Evolutionary conservation across 2,329 filamentous ascomycete genomes (phyloP), one percentile per base, ranked within the genome.

Genomic region (Penicillium paneum): DNA sequence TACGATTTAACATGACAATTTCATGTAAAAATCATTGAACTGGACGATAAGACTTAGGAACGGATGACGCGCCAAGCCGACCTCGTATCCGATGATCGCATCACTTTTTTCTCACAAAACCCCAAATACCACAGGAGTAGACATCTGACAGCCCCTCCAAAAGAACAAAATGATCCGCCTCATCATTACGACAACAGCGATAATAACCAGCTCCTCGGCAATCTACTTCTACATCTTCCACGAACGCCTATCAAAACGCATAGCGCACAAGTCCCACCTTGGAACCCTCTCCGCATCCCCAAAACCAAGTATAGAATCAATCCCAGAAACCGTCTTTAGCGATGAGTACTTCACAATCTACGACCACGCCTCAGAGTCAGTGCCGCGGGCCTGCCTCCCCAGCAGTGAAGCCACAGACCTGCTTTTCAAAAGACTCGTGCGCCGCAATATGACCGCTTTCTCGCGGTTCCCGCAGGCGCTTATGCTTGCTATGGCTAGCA

Each of bases 361-460:
- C 49, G 67, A 69, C 47, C 55, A 52, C 6, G 58, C 63, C 24
- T 64, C 61, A 1, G 59, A 62, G 15, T 55, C 63, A 2, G 54
- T 69, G 1, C 49, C 60, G 1, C 63, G 61, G n/a, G 47, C 42
- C 6, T 56, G 55, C 0, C 60, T 70, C 6, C 64, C 66, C 1
- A 26, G 48, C n/a, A 26, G 47, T 8, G 43, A 62, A 4, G 36
- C 58, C 0, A 36, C 56, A 0, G 60, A 65, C 1, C n/a, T 55
- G 13, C 55, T 72, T 5, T 64, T 73, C 41, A 67, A 59, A 15
- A 52, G 58, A 1, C 64, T 73, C 8, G 49, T 71, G 12, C 68
- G 70, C 5, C 67, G 67, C 36, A 74, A 71, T 35, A 71, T 74
- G 67, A 57, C 45, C 3, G 57, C 55, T 0, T 74, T 74, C 38